These are phyloP conservation scores for Salvia sclarea DNA, from an alignment of 305 asterid genomes.

Conservation along the genomic window DNA sequence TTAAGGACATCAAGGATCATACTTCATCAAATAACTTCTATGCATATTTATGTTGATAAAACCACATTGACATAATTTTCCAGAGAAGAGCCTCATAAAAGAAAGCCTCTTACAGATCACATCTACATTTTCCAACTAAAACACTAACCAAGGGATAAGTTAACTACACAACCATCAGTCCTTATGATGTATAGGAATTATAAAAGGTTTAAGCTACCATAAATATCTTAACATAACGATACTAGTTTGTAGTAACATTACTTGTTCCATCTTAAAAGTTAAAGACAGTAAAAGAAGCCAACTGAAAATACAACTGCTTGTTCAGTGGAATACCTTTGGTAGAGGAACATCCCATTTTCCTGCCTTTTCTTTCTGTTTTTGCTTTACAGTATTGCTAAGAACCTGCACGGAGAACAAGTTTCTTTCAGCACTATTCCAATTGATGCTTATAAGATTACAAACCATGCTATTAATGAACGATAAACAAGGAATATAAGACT, in stretches of 20 bases:
- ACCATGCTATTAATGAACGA: constrained; percentile 13
- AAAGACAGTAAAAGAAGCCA: not conserved
- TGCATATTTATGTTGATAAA: not conserved
- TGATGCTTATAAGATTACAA: not conserved
- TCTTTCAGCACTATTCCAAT: not conserved
- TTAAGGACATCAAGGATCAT: not conserved
- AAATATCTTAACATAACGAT: not conserved
- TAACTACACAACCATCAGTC: not conserved
- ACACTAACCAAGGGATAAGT: not conserved
- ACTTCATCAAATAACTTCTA: not conserved
- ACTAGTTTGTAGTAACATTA: not conserved
- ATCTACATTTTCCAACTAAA: not conserved
- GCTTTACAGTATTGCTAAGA: constrained; percentile 95
- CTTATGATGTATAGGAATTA: not conserved
- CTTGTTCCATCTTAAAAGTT: not conserved
- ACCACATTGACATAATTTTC: not conserved
- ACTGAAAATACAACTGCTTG: constrained; percentile 9
- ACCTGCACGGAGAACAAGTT: constrained; percentile 46
- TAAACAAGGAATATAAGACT: constrained; percentile 22
- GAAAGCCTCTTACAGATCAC: not conserved
- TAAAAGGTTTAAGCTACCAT: not conserved
- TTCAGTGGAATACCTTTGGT: constrained; percentile 66
- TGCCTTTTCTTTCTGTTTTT: constrained; percentile 94
- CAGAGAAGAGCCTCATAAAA: too few relatives aligned
- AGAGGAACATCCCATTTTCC: constrained; percentile 99